Evolutionary conservation across 345 rosid genomes (phyloP), one percentile per base, ranked within the genome.

Genomic region (Turritis glabra): DNA sequence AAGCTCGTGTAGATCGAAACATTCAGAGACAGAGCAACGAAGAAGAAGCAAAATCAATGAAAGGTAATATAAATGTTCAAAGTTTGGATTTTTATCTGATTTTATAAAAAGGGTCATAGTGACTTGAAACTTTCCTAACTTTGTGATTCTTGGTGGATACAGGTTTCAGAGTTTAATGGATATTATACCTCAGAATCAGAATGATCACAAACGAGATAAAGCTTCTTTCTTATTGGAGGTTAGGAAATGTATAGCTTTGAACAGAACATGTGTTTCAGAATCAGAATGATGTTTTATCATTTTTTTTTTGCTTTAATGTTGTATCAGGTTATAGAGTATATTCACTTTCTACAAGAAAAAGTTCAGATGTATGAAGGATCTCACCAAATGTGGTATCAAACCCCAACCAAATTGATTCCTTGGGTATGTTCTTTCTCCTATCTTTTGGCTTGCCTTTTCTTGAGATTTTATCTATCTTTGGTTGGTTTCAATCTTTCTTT

Each of bases 1-100:
- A 7, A 85, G 54, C 67, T 62, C 78, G 18, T 69, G 66, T 22
- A 84, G 89, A 68, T 82, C 91, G 29, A 92, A 90, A 83, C 96
- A 92, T 84, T 90, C 97, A 2, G 96, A 90, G 86, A 90, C 92
- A 3, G 96, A 92, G 84, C 92, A 92, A 56, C 89, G 96, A 33
- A 83, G 97, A 54, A 82, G 96, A 80, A 84, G 90, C 84, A 90
- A 92, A 84, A 88, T 92, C 70, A 92, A 88, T 75, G 92, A 88
- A 86, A 88, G 97, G 97, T 71, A 51, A 54, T 11, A 29, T 3
- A 5, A n/a, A 33, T 17, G 5, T 14, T 18, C 32, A 12, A n/a
- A 40, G 6, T 7, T 25, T 47, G 4, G 10, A 21, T 33, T 2
- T 23, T 33, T 18, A 15, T 48, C 25, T 1, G 11, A 12, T 23